Percentiles rank a stretch among this genome's conserved stretches.
phyloP scores from a whole-genome alignment of 1,284 basidiomycete species.

The Sutorius eximius region DNA sequence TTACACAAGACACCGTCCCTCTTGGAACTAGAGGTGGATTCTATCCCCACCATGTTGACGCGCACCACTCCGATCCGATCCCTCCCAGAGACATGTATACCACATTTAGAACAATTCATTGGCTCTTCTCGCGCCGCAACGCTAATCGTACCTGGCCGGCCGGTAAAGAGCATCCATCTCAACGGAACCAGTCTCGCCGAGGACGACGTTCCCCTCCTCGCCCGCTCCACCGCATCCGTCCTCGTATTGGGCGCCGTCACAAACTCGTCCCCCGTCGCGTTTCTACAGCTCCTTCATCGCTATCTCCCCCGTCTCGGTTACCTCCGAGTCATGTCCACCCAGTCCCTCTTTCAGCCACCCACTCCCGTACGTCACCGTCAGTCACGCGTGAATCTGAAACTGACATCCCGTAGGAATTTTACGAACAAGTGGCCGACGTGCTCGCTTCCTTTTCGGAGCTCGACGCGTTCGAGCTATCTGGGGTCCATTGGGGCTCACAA shows the following conservation, averaged over 20 bases:
- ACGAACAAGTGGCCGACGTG: conserved; percentile 55
- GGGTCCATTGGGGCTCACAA: conserved; percentile 65
- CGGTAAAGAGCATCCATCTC: conserved; percentile 61
- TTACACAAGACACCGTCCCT: conserved; percentile 53
- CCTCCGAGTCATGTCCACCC: conserved; percentile 53
- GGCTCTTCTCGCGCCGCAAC: conserved; percentile 57
- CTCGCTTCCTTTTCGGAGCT: conserved; percentile 58
- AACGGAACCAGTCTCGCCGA: conserved; percentile 55
- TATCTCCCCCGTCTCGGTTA: conserved; percentile 50
- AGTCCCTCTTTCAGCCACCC: conserved; percentile 46
- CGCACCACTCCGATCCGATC: conserved; percentile 18
- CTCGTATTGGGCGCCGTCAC: conserved; percentile 47
- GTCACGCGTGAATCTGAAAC: conserved; percentile 1
- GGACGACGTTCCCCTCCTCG: conserved; percentile 50
- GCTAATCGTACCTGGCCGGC: conserved; percentile 59
- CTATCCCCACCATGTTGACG: conserved; percentile 28
- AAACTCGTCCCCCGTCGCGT: conserved; percentile 42
- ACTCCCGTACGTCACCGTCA: conserved; percentile 42
- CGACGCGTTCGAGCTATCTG: conserved; percentile 65
- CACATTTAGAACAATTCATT: conserved; percentile 55
- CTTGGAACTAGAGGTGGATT: conserved; percentile 53
- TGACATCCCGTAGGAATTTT: conserved; percentile 52
- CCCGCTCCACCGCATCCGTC: conserved; percentile 46
- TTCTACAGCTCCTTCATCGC: conserved; percentile 46
- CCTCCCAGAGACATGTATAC: conserved; percentile 44